These are phyloP conservation scores for Fusarium xyrophilum DNA, from an alignment of 2,329 filamentous ascomycete species.

Conservation along the genomic window DNA sequence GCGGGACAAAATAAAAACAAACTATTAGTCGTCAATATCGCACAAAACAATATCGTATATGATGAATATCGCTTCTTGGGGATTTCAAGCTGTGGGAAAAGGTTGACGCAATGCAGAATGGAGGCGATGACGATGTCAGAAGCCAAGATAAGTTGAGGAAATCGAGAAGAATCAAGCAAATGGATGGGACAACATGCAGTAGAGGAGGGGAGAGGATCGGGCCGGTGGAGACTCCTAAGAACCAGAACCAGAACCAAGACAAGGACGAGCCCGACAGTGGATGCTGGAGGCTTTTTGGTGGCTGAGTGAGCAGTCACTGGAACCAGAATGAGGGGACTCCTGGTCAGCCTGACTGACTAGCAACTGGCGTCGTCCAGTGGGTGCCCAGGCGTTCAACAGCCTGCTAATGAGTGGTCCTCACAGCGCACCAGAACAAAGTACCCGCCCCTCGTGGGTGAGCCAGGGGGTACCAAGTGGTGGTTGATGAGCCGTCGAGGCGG, in stretches of 20 bases:
- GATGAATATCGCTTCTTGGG: slow-evolving; percentile 16
- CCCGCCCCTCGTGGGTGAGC: slow-evolving; percentile 33
- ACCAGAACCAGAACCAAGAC: slow-evolving; percentile 22
- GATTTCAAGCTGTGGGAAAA: slow-evolving; percentile 2
- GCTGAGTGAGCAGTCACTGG: slow-evolving; percentile 21
- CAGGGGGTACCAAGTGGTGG: slow-evolving; percentile 32
- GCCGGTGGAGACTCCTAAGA: slow-evolving; percentile 33
- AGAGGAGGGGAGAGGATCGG: slow-evolving; percentile 37
- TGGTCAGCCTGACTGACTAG: slow-evolving; percentile 39
- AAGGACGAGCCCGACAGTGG: slow-evolving; percentile 26
- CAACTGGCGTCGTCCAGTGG: slow-evolving; percentile 30
- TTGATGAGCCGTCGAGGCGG: no score
- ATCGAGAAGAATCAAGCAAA: slow-evolving; percentile 38
- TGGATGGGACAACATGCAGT: slow-evolving; percentile 33
- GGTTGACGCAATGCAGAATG: slow-evolving; percentile 20
- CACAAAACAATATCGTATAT: slow-evolving; percentile 16
- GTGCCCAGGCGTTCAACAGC: slow-evolving; percentile 32
- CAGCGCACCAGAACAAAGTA: slow-evolving; percentile 14
- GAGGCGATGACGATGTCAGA: slow-evolving; percentile 38
- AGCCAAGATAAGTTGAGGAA: slow-evolving; percentile 34
- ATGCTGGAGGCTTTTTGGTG: slow-evolving; percentile 26
- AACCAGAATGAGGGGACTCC: slow-evolving; percentile 25
- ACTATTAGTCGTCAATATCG: slow-evolving; percentile 37
- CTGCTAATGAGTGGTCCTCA: slow-evolving; percentile 34
- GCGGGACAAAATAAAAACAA: slow-evolving; percentile 28